Base-by-base conservation (phyloP, 345 rosid species). In the Bruguiera sexangula region DNA sequence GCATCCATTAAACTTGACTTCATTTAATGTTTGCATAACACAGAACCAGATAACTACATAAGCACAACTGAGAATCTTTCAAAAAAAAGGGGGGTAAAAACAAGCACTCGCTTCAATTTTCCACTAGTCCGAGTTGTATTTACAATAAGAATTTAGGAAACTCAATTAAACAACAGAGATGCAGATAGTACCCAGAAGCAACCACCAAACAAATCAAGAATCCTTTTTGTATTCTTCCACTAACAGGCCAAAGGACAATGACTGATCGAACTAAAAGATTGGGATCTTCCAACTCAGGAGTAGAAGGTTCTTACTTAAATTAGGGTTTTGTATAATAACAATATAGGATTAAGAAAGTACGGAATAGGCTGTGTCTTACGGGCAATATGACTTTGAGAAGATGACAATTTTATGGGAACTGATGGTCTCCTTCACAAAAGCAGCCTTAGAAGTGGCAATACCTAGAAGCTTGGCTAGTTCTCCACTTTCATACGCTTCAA, bases 361-460 rank as follows among this genome's bases (percentile, higher is more conserved):
- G n/a, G 48, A 65, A 63, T 52, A 52, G 34, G 66, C 51, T 54
- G 75, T 54, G 39, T 6, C 63, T 1, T 83, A 93, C 96, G 98
- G 96, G 96, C 98, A 93, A 76, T 93, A 93, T 58, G 98, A 91
- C 68, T 93, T 93, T 81, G 98, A 93, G 92, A 93, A 93, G 82
- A 93, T 88, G 84, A 91, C 91, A 85, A 93, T 89, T 84, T 85
- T 77, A 83, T 89, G 94, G 39, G 97, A 80, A 67, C 91, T 76
- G 76, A 93, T 81, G 57, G 97, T 89, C 79, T 86, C 85, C 80
- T 82, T 63, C 67, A 93, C 96, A 75, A 90, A 93, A 10, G 81
- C 80, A 22, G 73, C 71, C 21, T 84, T 81, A n/a, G 86, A 50
- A 21, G 62, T 65, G 11, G 75, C 74, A 6, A 88, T 75, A 56